phyloP scores from a whole-genome alignment of 1,284 basidiomycete species.

The Xerocomus minutiporus region DNA sequence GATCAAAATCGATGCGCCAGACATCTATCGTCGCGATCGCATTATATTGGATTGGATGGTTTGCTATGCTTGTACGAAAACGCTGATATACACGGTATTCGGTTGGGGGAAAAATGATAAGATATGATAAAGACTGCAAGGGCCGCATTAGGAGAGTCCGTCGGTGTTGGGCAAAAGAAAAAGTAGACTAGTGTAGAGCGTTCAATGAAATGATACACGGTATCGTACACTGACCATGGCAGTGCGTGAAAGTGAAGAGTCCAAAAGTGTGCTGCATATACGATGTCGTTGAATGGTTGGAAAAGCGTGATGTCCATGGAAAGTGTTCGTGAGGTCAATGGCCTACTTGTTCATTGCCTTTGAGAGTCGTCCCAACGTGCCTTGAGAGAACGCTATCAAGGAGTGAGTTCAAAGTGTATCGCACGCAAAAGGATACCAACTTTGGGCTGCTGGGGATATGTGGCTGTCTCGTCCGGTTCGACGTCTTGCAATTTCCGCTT shows the following conservation, averaged over 20 bases:
- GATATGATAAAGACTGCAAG: slow-evolving; percentile 5
- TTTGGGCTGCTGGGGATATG: slow-evolving; percentile 15
- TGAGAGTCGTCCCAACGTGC: slow-evolving; percentile 9
- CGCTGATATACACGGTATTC: background rate
- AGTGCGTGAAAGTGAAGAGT: background rate
- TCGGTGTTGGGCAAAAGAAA: background rate
- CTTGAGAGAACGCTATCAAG: slow-evolving; percentile 14
- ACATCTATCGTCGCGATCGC: too few species aligned
- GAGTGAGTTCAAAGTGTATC: slow-evolving; percentile 1
- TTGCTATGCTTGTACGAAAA: background rate
- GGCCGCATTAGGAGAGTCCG: slow-evolving; percentile 9
- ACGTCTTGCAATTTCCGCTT: slow-evolving; percentile 29
- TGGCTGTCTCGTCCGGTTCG: slow-evolving; percentile 6
- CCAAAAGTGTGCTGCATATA: background rate
- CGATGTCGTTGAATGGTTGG: background rate
- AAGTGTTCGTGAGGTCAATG: background rate
- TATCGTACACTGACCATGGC: slow-evolving; percentile 3
- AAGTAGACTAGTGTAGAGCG: slow-evolving; percentile 5
- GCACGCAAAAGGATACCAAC: slow-evolving; percentile 3
- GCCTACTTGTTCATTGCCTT: slow-evolving; percentile 2
- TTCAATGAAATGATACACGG: background rate
- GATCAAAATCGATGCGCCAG: too few species aligned
- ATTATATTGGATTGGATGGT: background rate
- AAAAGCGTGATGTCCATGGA: slow-evolving; percentile 7
- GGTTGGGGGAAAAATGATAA: background rate